phyloP scores from a whole-genome alignment of 2,329 filamentous ascomycete species.

The Fusarium nematophilum region DNA sequence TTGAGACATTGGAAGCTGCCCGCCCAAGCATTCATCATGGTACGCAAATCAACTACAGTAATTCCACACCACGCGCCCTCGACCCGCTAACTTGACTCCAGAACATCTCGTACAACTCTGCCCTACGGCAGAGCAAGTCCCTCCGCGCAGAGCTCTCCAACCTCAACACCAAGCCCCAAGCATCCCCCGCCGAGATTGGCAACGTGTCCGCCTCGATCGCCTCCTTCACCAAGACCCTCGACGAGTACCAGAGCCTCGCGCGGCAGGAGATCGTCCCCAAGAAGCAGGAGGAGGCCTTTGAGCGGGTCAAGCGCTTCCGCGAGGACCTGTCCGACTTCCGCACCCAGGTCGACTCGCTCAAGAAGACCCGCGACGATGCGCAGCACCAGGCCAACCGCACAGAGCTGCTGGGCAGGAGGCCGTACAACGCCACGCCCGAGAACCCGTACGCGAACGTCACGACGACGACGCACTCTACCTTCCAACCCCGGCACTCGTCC shows the following conservation, averaged over 20 bases:
- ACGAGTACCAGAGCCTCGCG: constrained; percentile 88
- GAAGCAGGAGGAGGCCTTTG: constrained; percentile 91
- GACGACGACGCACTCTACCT: constrained; percentile 49
- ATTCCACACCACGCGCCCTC: background rate
- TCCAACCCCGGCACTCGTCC: constrained; percentile 57
- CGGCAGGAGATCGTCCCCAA: constrained; percentile 89
- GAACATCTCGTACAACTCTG: constrained; percentile 89
- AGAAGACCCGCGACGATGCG: constrained; percentile 80
- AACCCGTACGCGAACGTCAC: constrained; percentile 84
- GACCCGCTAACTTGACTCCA: constrained; percentile 45
- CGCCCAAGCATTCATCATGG: constrained; percentile 40
- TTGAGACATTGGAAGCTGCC: constrained; percentile 17
- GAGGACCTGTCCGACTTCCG: constrained; percentile 84
- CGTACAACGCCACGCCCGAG: constrained; percentile 84
- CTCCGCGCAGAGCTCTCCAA: constrained; percentile 81
- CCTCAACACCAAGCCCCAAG: constrained; percentile 72
- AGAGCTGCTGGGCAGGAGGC: constrained; percentile 87
- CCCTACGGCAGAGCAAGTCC: constrained; percentile 84
- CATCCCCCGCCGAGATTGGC: constrained; percentile 68
- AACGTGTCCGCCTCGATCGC: constrained; percentile 83
- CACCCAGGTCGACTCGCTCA: constrained; percentile 79
- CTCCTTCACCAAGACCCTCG: constrained; percentile 86
- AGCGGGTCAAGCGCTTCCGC: constrained; percentile 87
- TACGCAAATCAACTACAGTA: background rate
- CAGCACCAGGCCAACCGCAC: constrained; percentile 73